Evolutionary conservation across 768 basidiomycete species (phyloP).

Genomic region (Serendipita sp.): DNA sequence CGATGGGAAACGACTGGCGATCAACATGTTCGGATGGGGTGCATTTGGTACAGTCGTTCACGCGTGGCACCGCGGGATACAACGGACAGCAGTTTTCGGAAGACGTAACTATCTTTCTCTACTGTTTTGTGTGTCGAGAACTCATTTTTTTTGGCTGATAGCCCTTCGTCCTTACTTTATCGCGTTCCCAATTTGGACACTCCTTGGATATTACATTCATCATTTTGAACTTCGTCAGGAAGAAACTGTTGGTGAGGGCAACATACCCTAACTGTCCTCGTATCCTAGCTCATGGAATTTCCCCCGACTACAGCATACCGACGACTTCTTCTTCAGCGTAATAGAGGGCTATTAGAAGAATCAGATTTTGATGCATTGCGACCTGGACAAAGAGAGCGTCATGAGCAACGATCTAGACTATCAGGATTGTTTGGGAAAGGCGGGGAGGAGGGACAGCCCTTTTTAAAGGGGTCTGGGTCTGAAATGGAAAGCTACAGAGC

Average conservation of each 20-base stretch:
- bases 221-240: slow-evolving; percentile 4
- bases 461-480: not conserved
- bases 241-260: not conserved
- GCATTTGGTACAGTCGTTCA: not conserved
- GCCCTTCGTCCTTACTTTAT: not conserved
- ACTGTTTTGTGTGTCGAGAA: not conserved
- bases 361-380: not conserved
- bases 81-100: not conserved
- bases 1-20: not conserved
- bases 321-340: not conserved
- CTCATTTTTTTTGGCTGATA: not conserved
- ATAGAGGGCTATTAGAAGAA: not conserved
- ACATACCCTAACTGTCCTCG: not conserved
- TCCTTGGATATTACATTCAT: not conserved
- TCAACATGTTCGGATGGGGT: not conserved
- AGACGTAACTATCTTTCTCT: not conserved
- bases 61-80: slow-evolving; percentile 2
- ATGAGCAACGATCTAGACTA: not conserved
- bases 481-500: not conserved
- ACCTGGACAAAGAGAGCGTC: not conserved
- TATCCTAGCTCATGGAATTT: not conserved
- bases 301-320: not conserved
- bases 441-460: too few species aligned
- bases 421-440: not conserved
- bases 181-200: not conserved